Base-by-base conservation (phyloP, 129 eudicot species). In the Centella asiatica region DNA sequence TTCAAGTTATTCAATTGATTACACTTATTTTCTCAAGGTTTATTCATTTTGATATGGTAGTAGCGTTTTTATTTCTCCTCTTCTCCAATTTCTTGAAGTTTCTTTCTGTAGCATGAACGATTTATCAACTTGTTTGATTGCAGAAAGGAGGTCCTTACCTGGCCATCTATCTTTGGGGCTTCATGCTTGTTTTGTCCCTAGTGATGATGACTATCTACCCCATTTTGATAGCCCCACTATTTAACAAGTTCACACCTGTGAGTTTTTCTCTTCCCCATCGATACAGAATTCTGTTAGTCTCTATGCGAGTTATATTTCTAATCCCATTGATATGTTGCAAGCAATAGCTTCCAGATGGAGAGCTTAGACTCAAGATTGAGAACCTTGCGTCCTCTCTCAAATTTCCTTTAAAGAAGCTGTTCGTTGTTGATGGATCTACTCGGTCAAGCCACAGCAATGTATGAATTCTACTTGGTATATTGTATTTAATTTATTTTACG, bases 361-460 rank as follows among this genome's bases (percentile, higher is more conserved):
- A 82, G 56, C 92, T 93, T 31, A 76, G 96, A 79, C n/a, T 62
- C 59, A 85, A 87, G 75, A 93, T 93, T 42, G 99, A 93, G 85
- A 72, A 69, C 57, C 99, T 93, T 65, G 95, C 99, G 51, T 78
- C 96, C 2, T 88, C 96, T 26, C 87, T 93, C 48, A 80, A 74
- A 12, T 93, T 93, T 31, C 99, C 96, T 15, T 67, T 93, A 62
- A 93, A 85, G 87, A 93, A 93, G 78, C 54, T 93, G 80, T 93
- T 93, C 34, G 99, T 93, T 46, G 95, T 93, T 62, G 99, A 93
- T 78, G 99, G 99, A 74, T 93, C 96, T 50, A 87, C 95, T 66
- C 81, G 96, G 76, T 93, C 99, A 29, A 93, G 96, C 80, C 99
- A 93, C 67, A 87, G 95, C 85, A 93, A 93, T 82, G 99, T 93